A percentile compares a stretch with the other conserved stretches of the same genome.
These are phyloP conservation scores for Oehlia diaphana DNA, from an alignment of 192 early-diverging fungal genomes.

Conservation along the genomic window DNA sequence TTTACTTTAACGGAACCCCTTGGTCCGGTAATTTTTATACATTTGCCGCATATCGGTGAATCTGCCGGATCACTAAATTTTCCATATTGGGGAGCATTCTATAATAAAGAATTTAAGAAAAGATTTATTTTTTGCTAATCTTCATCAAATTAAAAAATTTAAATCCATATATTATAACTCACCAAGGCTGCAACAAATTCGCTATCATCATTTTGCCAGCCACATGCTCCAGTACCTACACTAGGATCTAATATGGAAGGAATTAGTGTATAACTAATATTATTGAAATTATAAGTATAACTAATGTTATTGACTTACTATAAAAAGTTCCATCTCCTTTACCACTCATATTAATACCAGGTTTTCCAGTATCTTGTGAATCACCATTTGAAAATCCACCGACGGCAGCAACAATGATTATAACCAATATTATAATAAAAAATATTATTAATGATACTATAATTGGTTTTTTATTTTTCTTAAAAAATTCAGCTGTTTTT, in stretches of 20 bases:
- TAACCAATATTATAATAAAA: conserved; percentile 18
- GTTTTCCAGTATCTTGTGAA: not conserved
- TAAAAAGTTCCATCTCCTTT: conserved; percentile 30
- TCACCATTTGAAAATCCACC: not conserved
- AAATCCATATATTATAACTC: not conserved
- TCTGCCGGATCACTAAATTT: conserved; percentile 37
- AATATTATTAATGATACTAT: not conserved
- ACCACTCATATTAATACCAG: conserved; percentile 3
- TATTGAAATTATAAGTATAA: not conserved
- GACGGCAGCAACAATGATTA: conserved; percentile 20
- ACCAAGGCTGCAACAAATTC: conserved; percentile 28
- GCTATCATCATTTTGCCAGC: conserved; percentile 5
- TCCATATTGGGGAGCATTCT: conserved; percentile 49
- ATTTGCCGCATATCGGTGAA: conserved; percentile 54
- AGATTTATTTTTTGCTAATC: not conserved
- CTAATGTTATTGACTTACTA: not conserved
- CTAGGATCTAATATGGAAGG: conserved; percentile 1
- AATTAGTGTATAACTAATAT: not conserved
- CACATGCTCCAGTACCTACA: conserved; percentile 22
- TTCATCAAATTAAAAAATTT: not conserved
- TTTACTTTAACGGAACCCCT: conserved; percentile 50
- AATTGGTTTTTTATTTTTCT: not conserved
- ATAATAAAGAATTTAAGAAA: not conserved
- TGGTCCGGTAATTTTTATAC: conserved; percentile 49
- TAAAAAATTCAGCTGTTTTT: not conserved